phyloP scores from a whole-genome alignment of 495 filamentous ascomycete species.

The Pyronema domesticum region DNA sequence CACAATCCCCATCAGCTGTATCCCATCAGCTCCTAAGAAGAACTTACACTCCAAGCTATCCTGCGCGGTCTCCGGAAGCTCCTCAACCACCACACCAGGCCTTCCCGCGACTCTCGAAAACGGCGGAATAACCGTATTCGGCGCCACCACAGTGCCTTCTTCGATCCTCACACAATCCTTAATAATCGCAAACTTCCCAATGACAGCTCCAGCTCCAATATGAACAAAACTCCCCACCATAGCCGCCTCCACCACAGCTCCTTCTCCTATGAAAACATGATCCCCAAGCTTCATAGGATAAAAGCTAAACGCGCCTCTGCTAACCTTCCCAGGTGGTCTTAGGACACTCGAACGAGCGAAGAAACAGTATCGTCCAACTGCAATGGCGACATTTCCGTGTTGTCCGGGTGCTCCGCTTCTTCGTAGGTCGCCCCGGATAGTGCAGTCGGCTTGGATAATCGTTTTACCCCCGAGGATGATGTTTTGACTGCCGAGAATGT shows the following conservation, averaged over 20 bases:
- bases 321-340: slow-evolving; percentile 57
- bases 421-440: slow-evolving; percentile 79
- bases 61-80: slow-evolving; percentile 60
- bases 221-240: slow-evolving; percentile 64
- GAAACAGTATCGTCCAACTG: slow-evolving; percentile 75
- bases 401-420: slow-evolving; percentile 30
- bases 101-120: slow-evolving; percentile 70
- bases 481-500: slow-evolving; percentile 84
- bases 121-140: slow-evolving; percentile 78
- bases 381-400: slow-evolving; percentile 46
- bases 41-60: slow-evolving; percentile 42
- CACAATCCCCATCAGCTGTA: background rate
- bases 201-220: slow-evolving; percentile 51
- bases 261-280: slow-evolving; percentile 70
- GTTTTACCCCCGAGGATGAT: slow-evolving; percentile 95
- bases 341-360: slow-evolving; percentile 55
- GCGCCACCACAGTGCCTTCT: slow-evolving; percentile 62
- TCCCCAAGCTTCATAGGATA: slow-evolving; percentile 81
- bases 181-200: slow-evolving; percentile 74
- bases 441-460: slow-evolving; percentile 77
- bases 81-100: slow-evolving; percentile 66
- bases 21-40: slow-evolving; percentile 31
- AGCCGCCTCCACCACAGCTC: slow-evolving; percentile 58
- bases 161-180: slow-evolving; percentile 78
- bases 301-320: slow-evolving; percentile 49